Conservation (phyloP, 2,329 filamentous ascomycete species). For the Hypoxylon sp. region DNA sequence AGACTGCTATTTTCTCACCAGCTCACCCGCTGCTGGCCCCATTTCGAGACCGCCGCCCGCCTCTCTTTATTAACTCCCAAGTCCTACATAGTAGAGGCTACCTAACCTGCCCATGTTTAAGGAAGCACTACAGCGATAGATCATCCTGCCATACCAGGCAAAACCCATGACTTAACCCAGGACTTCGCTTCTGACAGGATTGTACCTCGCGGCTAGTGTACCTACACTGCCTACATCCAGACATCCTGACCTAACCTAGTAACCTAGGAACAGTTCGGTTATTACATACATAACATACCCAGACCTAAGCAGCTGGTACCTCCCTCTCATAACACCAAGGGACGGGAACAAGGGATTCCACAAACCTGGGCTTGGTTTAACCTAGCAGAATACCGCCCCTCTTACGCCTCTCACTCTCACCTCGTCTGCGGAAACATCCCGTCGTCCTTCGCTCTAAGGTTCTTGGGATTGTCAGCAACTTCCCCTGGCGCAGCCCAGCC, state of each 20-base stretch:
- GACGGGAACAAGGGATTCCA: conserved; percentile 4
- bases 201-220: conserved; percentile 16
- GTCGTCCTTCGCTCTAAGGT: conserved; percentile 1
- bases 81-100: conserved; percentile 26
- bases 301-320: not conserved
- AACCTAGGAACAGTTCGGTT: not conserved
- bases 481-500: conserved; percentile 38
- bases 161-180: conserved; percentile 11
- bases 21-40: conserved; percentile 19
- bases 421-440: conserved; percentile 16
- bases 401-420: conserved; percentile 15
- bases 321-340: conserved; percentile 1
- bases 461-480: conserved; percentile 27
- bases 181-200: conserved; percentile 23
- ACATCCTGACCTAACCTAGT: not conserved
- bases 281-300: no score
- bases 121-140: conserved; percentile 27
- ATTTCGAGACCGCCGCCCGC: conserved; percentile 26
- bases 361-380: conserved; percentile 1
- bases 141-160: not conserved
- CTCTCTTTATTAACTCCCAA: conserved; percentile 37
- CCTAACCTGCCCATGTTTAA: conserved; percentile 7
- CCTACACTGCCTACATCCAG: no score
- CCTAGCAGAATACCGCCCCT: conserved; percentile 5
- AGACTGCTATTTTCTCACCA: conserved; percentile 45